Conservation (phyloP, 2,329 filamentous ascomycete genomes). For the Alternaria consortialis region DNA sequence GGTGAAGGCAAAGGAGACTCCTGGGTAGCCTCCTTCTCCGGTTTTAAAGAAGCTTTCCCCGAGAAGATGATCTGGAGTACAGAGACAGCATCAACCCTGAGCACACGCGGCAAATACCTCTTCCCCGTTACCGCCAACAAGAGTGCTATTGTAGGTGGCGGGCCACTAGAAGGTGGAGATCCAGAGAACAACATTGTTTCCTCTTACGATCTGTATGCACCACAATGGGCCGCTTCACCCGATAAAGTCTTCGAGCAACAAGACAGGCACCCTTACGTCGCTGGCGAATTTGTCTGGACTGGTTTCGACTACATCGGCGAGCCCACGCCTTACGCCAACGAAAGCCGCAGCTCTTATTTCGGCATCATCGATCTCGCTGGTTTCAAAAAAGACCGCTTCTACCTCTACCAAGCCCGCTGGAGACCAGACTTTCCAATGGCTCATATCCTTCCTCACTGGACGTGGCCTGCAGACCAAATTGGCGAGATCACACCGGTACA, state of each 20-base stretch:
- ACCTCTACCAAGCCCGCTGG: slow-evolving; percentile 65
- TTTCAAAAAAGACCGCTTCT: slow-evolving; percentile 66
- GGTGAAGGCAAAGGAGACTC: slow-evolving; percentile 57
- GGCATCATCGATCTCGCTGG: slow-evolving; percentile 67
- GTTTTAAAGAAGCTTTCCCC: slow-evolving; percentile 58
- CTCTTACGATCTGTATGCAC: slow-evolving; percentile 63
- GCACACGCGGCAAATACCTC: slow-evolving; percentile 62
- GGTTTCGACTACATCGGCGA: slow-evolving; percentile 63
- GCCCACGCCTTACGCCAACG: slow-evolving; percentile 60
- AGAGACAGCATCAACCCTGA: slow-evolving; percentile 54
- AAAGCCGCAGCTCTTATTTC: slow-evolving; percentile 62
- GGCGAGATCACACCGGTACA: slow-evolving; percentile 63
- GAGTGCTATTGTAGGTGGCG: slow-evolving; percentile 51
- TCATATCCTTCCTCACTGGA: slow-evolving; percentile 67
- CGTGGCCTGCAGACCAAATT: slow-evolving; percentile 57
- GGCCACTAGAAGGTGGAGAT: slow-evolving; percentile 49
- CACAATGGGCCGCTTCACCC: slow-evolving; percentile 58
- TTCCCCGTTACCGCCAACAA: slow-evolving; percentile 60
- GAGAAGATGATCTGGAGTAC: slow-evolving; percentile 55
- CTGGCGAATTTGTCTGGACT: slow-evolving; percentile 64
- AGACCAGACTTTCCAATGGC: slow-evolving; percentile 58
- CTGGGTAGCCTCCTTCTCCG: slow-evolving; percentile 54
- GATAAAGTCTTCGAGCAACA: slow-evolving; percentile 64
- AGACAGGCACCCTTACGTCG: slow-evolving; percentile 60
- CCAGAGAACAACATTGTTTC: slow-evolving; percentile 52